Conservation (phyloP, 768 basidiomycete genomes). For the Podaxis rugospora region DNA sequence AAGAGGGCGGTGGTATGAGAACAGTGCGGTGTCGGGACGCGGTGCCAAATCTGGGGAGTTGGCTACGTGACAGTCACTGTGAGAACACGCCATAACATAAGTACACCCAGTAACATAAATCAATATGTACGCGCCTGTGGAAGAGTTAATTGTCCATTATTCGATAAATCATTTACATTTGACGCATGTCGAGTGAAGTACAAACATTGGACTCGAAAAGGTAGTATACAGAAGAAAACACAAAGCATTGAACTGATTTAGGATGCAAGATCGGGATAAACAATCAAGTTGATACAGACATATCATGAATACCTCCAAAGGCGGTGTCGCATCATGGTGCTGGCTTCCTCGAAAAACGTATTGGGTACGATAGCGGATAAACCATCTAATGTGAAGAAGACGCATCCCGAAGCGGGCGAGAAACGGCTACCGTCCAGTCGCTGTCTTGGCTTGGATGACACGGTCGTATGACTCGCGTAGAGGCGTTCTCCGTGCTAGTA, state of each 20-base stretch:
- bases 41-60: neutral
- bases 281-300: neutral
- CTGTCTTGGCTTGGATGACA: slow-evolving; percentile 52
- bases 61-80: neutral
- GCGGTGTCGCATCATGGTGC: neutral
- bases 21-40: neutral
- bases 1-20: neutral
- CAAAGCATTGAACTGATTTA: neutral
- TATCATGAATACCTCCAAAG: neutral
- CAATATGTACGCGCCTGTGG: neutral
- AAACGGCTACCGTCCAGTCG: slow-evolving; percentile 19
- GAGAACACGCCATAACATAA: neutral
- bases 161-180: neutral
- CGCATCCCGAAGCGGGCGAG: neutral
- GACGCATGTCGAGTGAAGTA: neutral
- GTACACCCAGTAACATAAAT: neutral
- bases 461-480: slow-evolving; percentile 69
- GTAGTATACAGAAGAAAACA: neutral
- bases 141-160: neutral
- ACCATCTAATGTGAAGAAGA: neutral
- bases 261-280: neutral
- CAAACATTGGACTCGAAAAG: neutral
- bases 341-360: neutral
- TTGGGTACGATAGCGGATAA: neutral
- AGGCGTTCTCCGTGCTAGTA: slow-evolving; percentile 60